Evolutionary conservation across 2,329 filamentous ascomycete genomes (phyloP).

Genomic region (Colletotrichum simmondsii): DNA sequence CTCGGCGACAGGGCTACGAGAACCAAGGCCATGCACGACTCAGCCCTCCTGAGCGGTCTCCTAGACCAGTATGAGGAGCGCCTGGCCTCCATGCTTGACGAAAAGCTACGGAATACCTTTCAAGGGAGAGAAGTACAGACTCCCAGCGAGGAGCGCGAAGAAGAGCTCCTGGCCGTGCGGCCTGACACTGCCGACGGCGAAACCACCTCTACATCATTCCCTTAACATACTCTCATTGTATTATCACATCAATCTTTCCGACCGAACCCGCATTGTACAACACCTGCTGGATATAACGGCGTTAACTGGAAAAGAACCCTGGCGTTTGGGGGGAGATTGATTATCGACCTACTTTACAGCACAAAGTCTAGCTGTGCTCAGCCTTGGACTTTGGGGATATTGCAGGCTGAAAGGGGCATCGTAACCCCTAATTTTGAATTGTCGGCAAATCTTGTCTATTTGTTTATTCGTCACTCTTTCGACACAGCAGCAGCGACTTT

Average conservation of each 20-base stretch:
- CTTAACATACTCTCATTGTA: conserved; percentile 35
- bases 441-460: not conserved
- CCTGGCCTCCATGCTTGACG: conserved; percentile 76
- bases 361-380: not conserved
- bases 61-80: conserved; percentile 82
- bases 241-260: not conserved
- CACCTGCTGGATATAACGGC: conserved; percentile 17
- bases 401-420: not conserved
- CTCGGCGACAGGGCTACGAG: conserved; percentile 67
- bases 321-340: conserved; percentile 18
- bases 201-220: conserved; percentile 36
- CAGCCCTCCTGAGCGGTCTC: conserved; percentile 66
- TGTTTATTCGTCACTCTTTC: not conserved
- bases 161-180: conserved; percentile 40
- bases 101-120: conserved; percentile 69
- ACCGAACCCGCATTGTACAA: conserved; percentile 12
- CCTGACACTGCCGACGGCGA: conserved; percentile 16
- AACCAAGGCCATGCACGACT: conserved; percentile 66
- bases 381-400: not conserved
- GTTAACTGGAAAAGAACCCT: conserved; percentile 6
- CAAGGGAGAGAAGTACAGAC: conserved; percentile 43
- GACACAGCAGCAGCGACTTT: not conserved
- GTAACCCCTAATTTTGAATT: not conserved
- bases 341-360: not conserved
- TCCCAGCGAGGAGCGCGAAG: conserved; percentile 47